Percentiles rank a stretch among this genome's conserved stretches.
Evolutionary conservation across 768 basidiomycete genomes (phyloP).

Genomic region (Termitomyces sp.): DNA sequence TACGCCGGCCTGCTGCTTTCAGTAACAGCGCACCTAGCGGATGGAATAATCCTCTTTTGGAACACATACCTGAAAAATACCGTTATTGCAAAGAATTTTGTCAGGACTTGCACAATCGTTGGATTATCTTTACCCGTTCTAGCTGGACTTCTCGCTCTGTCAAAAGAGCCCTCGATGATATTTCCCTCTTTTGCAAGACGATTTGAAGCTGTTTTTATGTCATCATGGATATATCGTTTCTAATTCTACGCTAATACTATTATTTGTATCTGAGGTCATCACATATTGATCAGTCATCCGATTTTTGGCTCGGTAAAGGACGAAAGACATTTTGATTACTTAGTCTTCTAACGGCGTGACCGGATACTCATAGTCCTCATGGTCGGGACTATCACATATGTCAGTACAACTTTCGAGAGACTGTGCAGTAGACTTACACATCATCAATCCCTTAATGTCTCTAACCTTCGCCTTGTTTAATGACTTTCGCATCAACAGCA

Average conservation of each 20-base stretch:
- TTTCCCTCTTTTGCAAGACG: constrained; percentile 45
- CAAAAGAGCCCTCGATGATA: constrained; percentile 52
- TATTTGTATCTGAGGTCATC: not conserved
- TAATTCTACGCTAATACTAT: constrained; percentile 14
- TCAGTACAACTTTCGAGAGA: not conserved
- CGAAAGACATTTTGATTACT: not conserved
- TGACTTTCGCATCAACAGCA: constrained; percentile 49
- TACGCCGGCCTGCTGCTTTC: constrained; percentile 58
- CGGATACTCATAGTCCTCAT: constrained; percentile 63
- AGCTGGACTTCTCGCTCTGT: constrained; percentile 47
- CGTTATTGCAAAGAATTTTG: constrained; percentile 12
- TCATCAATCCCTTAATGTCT: constrained; percentile 63
- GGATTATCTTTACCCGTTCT: constrained; percentile 45
- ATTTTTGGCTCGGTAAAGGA: not conserved
- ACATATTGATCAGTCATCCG: not conserved
- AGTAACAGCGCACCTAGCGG: constrained; percentile 53
- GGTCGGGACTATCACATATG: constrained; percentile 42
- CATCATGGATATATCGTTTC: constrained; percentile 42
- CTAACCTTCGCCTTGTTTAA: constrained; percentile 52
- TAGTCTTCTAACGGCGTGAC: constrained; percentile 22
- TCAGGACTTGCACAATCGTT: constrained; percentile 24
- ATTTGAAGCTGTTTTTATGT: constrained; percentile 43
- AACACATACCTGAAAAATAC: constrained; percentile 36
- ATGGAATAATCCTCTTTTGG: constrained; percentile 53
- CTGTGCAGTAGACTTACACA: constrained; percentile 45